These are phyloP conservation scores for Pyricularia pennisetigena DNA, from an alignment of 2,329 filamentous ascomycete genomes.

Conservation along the genomic window DNA sequence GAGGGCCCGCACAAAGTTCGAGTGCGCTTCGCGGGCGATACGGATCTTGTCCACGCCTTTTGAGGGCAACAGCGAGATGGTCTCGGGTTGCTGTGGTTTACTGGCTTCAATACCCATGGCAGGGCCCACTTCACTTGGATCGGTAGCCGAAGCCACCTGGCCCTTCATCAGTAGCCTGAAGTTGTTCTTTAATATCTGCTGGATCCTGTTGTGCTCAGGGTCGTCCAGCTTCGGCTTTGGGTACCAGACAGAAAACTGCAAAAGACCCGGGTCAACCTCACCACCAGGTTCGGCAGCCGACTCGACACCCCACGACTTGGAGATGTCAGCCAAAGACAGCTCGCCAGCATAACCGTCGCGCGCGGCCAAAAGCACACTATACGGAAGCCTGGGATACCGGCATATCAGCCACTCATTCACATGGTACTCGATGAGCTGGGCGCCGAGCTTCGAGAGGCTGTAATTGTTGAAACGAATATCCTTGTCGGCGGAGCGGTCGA, in stretches of 20 bases:
- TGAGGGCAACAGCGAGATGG: neutral
- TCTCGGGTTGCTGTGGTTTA: neutral
- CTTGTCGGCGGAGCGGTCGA: slow-evolving; percentile 76
- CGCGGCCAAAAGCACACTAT: slow-evolving; percentile 76
- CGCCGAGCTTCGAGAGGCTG: slow-evolving; percentile 70
- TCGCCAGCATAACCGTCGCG: slow-evolving; percentile 77
- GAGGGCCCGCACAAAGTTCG: slow-evolving; percentile 73
- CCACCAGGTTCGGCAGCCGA: slow-evolving; percentile 74
- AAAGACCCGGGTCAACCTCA: slow-evolving; percentile 83
- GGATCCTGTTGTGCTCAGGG: neutral
- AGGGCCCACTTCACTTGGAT: neutral
- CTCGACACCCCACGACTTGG: slow-evolving; percentile 87
- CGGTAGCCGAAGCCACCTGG: slow-evolving; percentile 32
- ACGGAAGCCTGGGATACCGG: slow-evolving; percentile 83
- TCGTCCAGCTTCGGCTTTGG: slow-evolving; percentile 9
- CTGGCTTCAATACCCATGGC: neutral
- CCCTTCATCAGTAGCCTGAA: neutral
- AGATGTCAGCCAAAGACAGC: slow-evolving; percentile 62
- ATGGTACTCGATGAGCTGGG: slow-evolving; percentile 79
- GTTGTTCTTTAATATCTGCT: neutral
- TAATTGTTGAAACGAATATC: slow-evolving; percentile 81
- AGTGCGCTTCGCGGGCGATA: slow-evolving; percentile 26
- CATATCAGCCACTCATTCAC: slow-evolving; percentile 80
- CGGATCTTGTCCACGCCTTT: slow-evolving; percentile 12
- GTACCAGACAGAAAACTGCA: slow-evolving; percentile 61